Evolutionary conservation across 306 rosid genomes (phyloP).

Genomic region (Geum urbanum): DNA sequence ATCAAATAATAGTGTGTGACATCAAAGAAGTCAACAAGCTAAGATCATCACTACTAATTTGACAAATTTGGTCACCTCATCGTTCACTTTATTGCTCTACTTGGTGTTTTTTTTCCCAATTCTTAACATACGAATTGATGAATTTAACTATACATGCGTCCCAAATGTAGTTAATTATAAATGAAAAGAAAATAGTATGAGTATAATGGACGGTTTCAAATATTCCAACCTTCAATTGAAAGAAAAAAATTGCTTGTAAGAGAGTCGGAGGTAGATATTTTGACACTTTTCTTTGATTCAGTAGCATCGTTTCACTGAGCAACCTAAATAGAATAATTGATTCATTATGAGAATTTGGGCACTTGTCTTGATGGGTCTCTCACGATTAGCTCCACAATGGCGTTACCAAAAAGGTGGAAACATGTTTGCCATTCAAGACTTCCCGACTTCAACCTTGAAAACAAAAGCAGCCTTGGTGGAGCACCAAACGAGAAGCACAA

Average conservation of each 20-base stretch:
- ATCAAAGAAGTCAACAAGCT: background rate
- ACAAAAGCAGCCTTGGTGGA: background rate
- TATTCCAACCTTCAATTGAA: background rate
- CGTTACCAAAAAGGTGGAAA: background rate
- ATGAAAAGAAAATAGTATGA: no score
- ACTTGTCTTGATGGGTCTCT: background rate
- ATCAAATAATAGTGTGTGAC: background rate
- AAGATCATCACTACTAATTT: background rate
- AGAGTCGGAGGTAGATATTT: background rate
- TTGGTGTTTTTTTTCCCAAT: no score
- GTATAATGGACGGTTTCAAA: background rate
- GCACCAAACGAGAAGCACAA: background rate
- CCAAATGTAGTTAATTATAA: no score
- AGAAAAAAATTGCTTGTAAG: background rate
- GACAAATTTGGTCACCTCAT: no score
- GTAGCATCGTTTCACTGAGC: background rate
- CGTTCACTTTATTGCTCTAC: no score
- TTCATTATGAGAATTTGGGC: background rate
- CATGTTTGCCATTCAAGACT: background rate
- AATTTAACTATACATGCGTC: no score
- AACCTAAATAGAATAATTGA: background rate
- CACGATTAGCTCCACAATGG: background rate
- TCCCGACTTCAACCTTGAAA: background rate
- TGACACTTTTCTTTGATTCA: background rate
- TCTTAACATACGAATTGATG: no score